Evolutionary conservation across 108 stramenopile genomes (phyloP).

Genomic region (Pseudonitzschia multistriata): DNA sequence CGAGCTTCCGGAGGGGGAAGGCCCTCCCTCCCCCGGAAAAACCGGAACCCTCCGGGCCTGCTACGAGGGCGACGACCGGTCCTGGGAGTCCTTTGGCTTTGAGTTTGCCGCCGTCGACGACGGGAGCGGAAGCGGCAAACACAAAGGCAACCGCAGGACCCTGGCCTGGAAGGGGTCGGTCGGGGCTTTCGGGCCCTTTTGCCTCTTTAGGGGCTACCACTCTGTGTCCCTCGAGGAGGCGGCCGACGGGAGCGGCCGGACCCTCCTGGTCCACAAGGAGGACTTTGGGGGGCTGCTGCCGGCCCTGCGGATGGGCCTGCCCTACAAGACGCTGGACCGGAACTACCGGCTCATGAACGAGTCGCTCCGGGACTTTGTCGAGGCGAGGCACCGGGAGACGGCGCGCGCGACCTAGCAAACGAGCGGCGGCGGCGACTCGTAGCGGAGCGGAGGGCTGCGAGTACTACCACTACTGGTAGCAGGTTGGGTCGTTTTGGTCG

Average conservation of each 20-base stretch:
- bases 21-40: neutral
- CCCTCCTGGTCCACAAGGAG: conserved; percentile 13
- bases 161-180: conserved; percentile 19
- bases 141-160: neutral
- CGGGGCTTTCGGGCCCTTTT: neutral
- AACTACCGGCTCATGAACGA: conserved; percentile 28
- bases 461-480: too few relatives aligned
- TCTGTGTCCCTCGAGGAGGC: conserved; percentile 3
- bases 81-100: conserved; percentile 22
- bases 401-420: too few relatives aligned
- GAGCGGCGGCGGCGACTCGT: too few relatives aligned
- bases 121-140: too few relatives aligned
- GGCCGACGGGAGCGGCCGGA: neutral
- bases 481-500: too few relatives aligned
- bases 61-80: conserved; percentile 22
- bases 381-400: too few relatives aligned
- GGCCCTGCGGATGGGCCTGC: conserved; percentile 9
- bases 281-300: conserved; percentile 21
- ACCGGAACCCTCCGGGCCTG: conserved; percentile 15
- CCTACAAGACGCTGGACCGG: conserved; percentile 9
- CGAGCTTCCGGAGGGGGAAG: neutral
- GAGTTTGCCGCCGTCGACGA: conserved; percentile 11
- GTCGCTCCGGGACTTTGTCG: conserved; percentile 1
- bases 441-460: too few relatives aligned
- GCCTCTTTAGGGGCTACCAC: conserved; percentile 13